Evolutionary conservation across 257 asterid species (phyloP).

Genomic region (Rauvolfia tetraphylla): DNA sequence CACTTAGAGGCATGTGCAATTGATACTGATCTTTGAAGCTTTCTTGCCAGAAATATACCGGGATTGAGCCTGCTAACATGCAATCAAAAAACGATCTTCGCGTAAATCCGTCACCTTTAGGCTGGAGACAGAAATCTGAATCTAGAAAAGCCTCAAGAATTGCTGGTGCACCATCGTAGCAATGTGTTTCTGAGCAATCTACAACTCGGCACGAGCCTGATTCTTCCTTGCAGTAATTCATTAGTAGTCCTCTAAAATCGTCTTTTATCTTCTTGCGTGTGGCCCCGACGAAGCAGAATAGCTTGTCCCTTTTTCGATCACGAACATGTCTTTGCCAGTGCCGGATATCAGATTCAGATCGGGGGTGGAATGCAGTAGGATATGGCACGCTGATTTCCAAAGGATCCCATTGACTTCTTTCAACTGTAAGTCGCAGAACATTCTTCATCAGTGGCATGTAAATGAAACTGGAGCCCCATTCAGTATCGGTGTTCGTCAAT

Average conservation of each 20-base stretch:
- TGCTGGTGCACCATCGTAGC: conserved; percentile 53
- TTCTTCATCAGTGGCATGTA: conserved; percentile 58
- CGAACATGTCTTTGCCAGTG: conserved; percentile 36
- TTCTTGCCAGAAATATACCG: conserved; percentile 51
- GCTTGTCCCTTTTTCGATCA: not conserved
- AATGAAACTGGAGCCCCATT: conserved; percentile 54
- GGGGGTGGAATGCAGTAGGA: conserved; percentile 65
- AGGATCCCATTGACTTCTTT: conserved; percentile 44
- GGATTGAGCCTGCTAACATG: conserved; percentile 60
- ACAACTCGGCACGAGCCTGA: conserved; percentile 29
- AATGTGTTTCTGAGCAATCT: conserved; percentile 40
- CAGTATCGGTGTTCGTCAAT: conserved; percentile 34
- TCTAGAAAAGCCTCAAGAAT: conserved; percentile 47
- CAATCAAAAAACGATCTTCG: conserved; percentile 57
- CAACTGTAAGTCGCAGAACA: conserved; percentile 43
- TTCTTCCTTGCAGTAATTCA: conserved; percentile 41
- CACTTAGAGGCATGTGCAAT: conserved; percentile 50
- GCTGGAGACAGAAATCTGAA: conserved; percentile 61
- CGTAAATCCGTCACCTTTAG: conserved; percentile 59
- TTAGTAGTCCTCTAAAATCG: conserved; percentile 47
- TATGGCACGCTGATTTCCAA: conserved; percentile 57
- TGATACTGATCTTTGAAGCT: conserved; percentile 48
- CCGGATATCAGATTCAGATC: conserved; percentile 43
- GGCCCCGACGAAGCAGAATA: conserved; percentile 55
- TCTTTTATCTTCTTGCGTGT: conserved; percentile 46